Conservation (phyloP, 2,329 filamentous ascomycete species). For the Cephalotrichum gorgonifer region DNA sequence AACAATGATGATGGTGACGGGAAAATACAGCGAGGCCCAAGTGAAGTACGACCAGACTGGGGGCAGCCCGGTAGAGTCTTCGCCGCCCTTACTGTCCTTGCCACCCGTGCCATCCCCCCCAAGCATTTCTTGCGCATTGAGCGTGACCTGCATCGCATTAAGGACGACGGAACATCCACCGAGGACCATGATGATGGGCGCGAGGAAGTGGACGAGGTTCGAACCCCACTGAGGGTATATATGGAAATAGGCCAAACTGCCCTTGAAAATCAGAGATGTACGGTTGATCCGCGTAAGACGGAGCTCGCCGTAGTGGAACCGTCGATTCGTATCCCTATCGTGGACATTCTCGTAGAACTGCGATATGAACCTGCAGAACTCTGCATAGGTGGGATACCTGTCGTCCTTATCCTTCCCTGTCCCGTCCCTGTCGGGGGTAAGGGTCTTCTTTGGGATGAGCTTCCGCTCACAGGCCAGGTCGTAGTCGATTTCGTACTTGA, state of each 20-base stretch:
- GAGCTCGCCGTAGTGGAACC: conserved; percentile 27
- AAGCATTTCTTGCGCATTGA: conserved; percentile 1
- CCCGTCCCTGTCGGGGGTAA: conserved; percentile 7
- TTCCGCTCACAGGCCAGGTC: conserved; percentile 15
- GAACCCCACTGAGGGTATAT: conserved; percentile 6
- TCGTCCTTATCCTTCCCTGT: not conserved
- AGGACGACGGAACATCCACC: conserved; percentile 1
- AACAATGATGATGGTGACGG: not conserved
- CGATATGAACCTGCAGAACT: conserved; percentile 18
- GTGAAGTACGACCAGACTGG: not conserved
- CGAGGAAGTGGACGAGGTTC: conserved; percentile 1
- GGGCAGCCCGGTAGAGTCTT: not conserved
- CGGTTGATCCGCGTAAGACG: conserved; percentile 22
- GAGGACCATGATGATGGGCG: conserved; percentile 2
- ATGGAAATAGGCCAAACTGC: conserved; percentile 3
- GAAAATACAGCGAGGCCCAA: conserved; percentile 2
- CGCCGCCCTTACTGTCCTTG: too few species aligned
- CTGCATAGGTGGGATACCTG: conserved; percentile 13
- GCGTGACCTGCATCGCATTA: conserved; percentile 4
- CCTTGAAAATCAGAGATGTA: not conserved
- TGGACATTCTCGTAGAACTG: conserved; percentile 13
- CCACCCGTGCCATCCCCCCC: too few species aligned
- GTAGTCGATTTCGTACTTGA: conserved; percentile 23
- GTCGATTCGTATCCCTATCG: conserved; percentile 16
- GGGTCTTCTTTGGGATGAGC: conserved; percentile 18